Base-by-base conservation (phyloP, 2,329 filamentous ascomycete species). In the Xylariaceae sp. region DNA sequence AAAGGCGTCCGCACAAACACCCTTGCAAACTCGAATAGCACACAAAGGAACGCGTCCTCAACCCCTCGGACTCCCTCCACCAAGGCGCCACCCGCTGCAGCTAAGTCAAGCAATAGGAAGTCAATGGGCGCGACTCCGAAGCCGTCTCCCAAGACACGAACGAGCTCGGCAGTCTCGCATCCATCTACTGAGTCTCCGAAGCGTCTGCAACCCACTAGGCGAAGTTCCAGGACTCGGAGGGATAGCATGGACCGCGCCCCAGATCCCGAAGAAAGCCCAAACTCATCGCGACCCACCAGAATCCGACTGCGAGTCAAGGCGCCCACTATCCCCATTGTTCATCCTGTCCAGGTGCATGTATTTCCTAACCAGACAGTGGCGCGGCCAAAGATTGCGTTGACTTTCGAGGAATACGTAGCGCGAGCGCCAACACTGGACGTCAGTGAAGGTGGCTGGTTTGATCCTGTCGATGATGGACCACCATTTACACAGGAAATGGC, bases 401-500 rank as follows among this genome's bases (percentile, higher is more conserved):
- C 67, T 40, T 80, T 87, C 45, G 74, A 78, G 31, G 82, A 86
- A 56, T 87, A 80, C 64, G 78, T 84, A 65, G 66, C 71, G 12
- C 71, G 72, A 51, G 81, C 77, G 1, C 73, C 73, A 12, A 65
- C 71, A 3, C 74, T 84, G 48, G 75, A 81, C 3, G 74, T 84
- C 3, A 78, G 82, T 47, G 74, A 83, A 47, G 83, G 83, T 34
- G 84, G 84, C 4, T 70, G 68, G 68, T 71, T 81, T n/a, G 70
- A 76, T 30, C 67, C 73, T 2, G 70, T 75, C 1, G 81, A 86
- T 53, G 80, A 85, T 72, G 80, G 76, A 0, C 75, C 76, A 1
- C 68, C 70, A 12, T 81, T 80, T 61, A 86, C 84, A 1, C 75
- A 83, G 8, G 82, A 86, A 51, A 77, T 81, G 65, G 85, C 86